Evolutionary conservation across 768 basidiomycete species (phyloP), one percentile per base, ranked within the genome.

Genomic region (Mycena vitilis): DNA sequence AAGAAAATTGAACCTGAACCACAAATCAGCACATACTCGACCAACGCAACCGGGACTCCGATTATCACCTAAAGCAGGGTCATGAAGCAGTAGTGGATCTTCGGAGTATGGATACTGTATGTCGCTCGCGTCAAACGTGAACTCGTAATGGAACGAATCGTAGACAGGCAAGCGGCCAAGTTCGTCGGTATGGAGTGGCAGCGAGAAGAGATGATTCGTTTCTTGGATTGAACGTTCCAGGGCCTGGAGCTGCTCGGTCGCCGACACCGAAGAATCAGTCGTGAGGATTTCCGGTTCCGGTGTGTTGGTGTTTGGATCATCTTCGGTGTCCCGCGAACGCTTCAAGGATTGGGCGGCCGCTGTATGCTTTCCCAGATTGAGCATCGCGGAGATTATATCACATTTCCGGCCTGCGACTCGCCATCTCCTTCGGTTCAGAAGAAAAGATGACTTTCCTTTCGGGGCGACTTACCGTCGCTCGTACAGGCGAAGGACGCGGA

Each of bases 401-500:
- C 65, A 62, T 13, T 70, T 37, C 15, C 64, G 37, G 16, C 69
- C 69, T 3, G 69, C 69, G 9, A 57, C 23, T 5, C 69, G 64
- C 69, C 69, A 70, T 15, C 69, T 69, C 30, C 7, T 30, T 13
- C 8, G 10, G 20, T 30, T 30, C 7, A 49, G 18, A 52, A 13
- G 20, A 16, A 9, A 10, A 30, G n/a, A 38, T 4, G 11, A 18
- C 6, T 8, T 7, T 5, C 1, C 54, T 12, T 13, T 6, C 36
- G 15, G 6, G 16, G 34, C 8, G 23, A 69, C 63, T 25, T 45
- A 65, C 68, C 63, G 54, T 42, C 45, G 12, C 48, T 66, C 69
- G 20, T 70, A 70, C 18, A 66, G 25, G 10, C 65, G 58, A 4
- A 65, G 71, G 4, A 79, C 79, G 6, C 77, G 74, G 54, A 84